Conservation (phyloP, 176 grass and related monocot species). For the bread wheat (Triticum aestivum) region IWGSC_CS_RefSeq_v2.1 NC_057809.1:211744781-211745280, state of each 20-base stretch:
- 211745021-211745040: constrained; percentile 34
- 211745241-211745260: not conserved
- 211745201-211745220: not conserved
- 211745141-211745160: not conserved
- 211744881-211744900: not conserved
- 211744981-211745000: constrained; percentile 30
- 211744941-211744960: not conserved
- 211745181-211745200: not conserved
- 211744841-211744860: not conserved
- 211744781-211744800: constrained; percentile 2
- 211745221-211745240: not conserved
- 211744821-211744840: not conserved
- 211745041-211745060: not conserved
- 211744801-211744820: not conserved
- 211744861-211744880: not conserved
- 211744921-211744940: constrained; percentile 52
- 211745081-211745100: not conserved
- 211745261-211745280: constrained; percentile 39
- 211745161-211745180: not conserved
- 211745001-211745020: constrained; percentile 52
- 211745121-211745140: constrained; percentile 54
- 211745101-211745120: constrained; percentile 55
- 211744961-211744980: not conserved
- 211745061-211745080: not conserved
- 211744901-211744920: constrained; percentile 54